Percentiles rank a stretch among this genome's conserved stretches.
Evolutionary conservation across 2,329 filamentous ascomycete genomes (phyloP).

Genomic region (Aspergillus hortae): DNA sequence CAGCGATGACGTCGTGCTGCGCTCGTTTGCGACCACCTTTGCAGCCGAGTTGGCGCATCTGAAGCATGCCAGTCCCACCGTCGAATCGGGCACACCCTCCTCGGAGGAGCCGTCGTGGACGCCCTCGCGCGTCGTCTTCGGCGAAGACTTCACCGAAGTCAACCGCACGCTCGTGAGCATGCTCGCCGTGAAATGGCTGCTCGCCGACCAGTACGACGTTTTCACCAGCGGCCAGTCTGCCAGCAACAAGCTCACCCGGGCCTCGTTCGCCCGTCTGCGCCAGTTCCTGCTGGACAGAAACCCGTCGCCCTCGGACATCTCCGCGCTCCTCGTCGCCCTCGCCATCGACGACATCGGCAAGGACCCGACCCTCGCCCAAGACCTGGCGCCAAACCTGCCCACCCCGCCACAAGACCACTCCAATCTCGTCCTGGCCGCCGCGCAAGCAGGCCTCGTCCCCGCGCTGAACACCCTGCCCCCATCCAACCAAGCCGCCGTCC

Average conservation of each 20-base stretch:
- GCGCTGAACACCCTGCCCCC: conserved; percentile 24
- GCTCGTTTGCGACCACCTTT: conserved; percentile 1
- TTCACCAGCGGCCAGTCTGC: conserved; percentile 28
- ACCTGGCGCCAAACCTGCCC: conserved; percentile 9
- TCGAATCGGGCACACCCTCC: background rate
- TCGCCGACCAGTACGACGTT: conserved; percentile 30
- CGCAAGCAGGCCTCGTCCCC: conserved; percentile 11
- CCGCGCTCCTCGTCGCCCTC: conserved; percentile 31
- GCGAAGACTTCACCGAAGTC: conserved; percentile 32
- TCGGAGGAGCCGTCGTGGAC: background rate
- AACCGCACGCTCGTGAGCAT: conserved; percentile 39
- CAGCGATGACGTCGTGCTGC: background rate
- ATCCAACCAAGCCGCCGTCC: conserved; percentile 20
- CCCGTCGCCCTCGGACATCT: conserved; percentile 17
- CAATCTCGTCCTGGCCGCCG: background rate
- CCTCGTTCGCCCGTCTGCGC: conserved; percentile 30
- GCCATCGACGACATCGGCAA: conserved; percentile 40
- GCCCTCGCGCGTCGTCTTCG: conserved; percentile 5
- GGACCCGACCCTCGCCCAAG: conserved; percentile 27
- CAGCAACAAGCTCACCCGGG: conserved; percentile 18
- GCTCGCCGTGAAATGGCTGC: conserved; percentile 36
- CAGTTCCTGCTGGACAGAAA: conserved; percentile 19
- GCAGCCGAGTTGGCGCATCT: conserved; percentile 2
- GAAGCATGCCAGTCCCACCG: conserved; percentile 6
- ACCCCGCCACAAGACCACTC: background rate